These are phyloP conservation scores for Posidonia australis DNA, from an alignment of 106 monocot species.

Conservation along the genomic window DNA sequence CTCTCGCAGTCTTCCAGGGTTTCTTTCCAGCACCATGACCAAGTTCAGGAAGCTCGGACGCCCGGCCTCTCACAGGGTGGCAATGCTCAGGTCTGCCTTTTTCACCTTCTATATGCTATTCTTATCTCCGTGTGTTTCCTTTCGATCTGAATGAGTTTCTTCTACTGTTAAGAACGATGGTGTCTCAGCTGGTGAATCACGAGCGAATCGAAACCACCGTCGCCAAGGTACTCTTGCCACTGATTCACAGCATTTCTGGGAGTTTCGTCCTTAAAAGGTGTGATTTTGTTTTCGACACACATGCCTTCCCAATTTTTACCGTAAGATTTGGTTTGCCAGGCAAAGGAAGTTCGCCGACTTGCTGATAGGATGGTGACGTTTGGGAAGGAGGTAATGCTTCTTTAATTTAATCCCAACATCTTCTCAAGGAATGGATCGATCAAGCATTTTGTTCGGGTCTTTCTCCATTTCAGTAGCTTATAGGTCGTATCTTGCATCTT, in stretches of 20 bases:
- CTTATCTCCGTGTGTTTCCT: not conserved
- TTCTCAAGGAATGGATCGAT: too few species aligned
- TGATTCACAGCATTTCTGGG: not conserved
- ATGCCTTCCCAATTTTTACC: not conserved
- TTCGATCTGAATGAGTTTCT: not conserved
- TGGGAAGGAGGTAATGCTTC: constrained; percentile 64
- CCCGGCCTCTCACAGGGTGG: constrained; percentile 53
- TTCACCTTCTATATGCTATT: not conserved
- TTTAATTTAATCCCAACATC: too few species aligned
- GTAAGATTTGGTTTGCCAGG: constrained; percentile 25
- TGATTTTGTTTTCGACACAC: not conserved
- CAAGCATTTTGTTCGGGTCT: too few species aligned
- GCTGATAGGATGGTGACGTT: constrained; percentile 98
- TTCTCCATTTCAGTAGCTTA: too few species aligned
- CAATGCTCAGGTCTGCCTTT: constrained; percentile 64
- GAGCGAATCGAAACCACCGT: constrained; percentile 94
- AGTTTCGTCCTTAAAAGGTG: not conserved
- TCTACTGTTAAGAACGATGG: constrained; percentile 62
- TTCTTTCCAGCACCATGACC: constrained; percentile 35
- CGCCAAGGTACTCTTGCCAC: constrained; percentile 52
- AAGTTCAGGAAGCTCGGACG: constrained; percentile 93
- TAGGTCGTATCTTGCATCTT: too few species aligned
- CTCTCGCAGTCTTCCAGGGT: not conserved
- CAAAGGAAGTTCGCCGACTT: constrained; percentile 85
- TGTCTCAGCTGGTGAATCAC: constrained; percentile 93